These are phyloP conservation scores for Cephaloascus fragrans DNA, from an alignment of 805 yeast species.

Conservation along the genomic window DNA sequence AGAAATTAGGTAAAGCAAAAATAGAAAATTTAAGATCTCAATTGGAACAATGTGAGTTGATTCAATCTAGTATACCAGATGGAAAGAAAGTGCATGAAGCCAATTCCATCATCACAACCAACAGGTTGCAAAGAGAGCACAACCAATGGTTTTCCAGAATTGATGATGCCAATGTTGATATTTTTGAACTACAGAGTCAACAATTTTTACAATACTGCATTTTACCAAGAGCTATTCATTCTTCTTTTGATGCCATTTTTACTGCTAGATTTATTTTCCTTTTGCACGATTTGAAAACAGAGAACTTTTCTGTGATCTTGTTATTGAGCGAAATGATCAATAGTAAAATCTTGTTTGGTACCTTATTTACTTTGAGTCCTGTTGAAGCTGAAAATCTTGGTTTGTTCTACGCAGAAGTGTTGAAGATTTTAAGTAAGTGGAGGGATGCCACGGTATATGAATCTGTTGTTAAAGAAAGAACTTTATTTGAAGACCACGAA, in stretches of 20 bases:
- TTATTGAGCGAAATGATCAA: constrained; percentile 38
- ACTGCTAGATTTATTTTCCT: constrained; percentile 50
- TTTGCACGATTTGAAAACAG: constrained; percentile 26
- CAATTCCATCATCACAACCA: constrained; percentile 21
- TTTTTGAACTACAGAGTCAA: constrained; percentile 2
- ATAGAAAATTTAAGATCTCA: constrained; percentile 16
- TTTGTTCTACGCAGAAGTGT: constrained; percentile 50
- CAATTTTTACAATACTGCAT: constrained; percentile 54
- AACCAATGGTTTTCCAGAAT: constrained; percentile 27
- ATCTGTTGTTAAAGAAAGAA: constrained; percentile 11
- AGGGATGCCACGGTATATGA: constrained; percentile 18
- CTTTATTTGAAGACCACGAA: constrained; percentile 1
- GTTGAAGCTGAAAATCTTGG: constrained; percentile 79
- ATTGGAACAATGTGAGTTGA: constrained; percentile 13
- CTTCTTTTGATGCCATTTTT: constrained; percentile 76
- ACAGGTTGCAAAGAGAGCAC: constrained; percentile 17
- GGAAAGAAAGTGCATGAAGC: constrained; percentile 36
- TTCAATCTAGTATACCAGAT: constrained; percentile 15
- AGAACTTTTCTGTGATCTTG: constrained; percentile 25
- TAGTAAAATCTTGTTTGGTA: constrained; percentile 38
- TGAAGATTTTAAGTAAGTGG: constrained; percentile 40
- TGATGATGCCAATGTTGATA: constrained; percentile 1
- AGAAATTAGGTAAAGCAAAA: constrained; percentile 8
- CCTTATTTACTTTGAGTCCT: constrained; percentile 62
- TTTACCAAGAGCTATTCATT: constrained; percentile 67